A percentile compares a stretch with the other conserved stretches of the same genome.
Evolutionary conservation across 805 yeast species (phyloP).

Genomic region (Teunomyces cretensis): DNA sequence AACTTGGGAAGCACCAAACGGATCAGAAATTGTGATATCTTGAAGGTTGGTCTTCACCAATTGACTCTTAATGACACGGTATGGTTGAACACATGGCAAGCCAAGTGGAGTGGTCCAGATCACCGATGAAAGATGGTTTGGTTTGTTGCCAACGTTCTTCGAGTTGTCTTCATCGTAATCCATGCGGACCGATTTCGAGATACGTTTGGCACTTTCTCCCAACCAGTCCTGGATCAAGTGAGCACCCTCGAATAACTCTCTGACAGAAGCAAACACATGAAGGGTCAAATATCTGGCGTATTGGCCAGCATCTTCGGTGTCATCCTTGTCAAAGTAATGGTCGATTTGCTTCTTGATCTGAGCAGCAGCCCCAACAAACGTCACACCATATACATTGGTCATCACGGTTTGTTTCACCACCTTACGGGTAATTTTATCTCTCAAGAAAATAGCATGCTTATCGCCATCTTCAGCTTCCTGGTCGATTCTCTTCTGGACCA

Average conservation of each 20-base stretch:
- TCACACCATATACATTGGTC: conserved; percentile 98
- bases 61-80: conserved; percentile 64
- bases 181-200: conserved; percentile 72
- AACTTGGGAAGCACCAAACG: conserved; percentile 79
- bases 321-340: conserved; percentile 51
- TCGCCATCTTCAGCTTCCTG: conserved; percentile 54
- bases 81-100: conserved; percentile 96
- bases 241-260: conserved; percentile 87
- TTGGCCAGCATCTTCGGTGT: conserved; percentile 36
- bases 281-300: conserved; percentile 65
- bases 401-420: conserved; percentile 95
- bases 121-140: conserved; percentile 77
- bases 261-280: conserved; percentile 78
- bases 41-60: conserved; percentile 82
- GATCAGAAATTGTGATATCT: conserved; percentile 83
- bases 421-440: conserved; percentile 73
- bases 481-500: conserved; percentile 57
- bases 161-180: conserved; percentile 48
- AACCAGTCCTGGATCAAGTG: conserved; percentile 97
- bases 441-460: conserved; percentile 52
- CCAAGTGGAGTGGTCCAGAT: conserved; percentile 98
- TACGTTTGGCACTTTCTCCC: conserved; percentile 78
- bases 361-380: conserved; percentile 86
- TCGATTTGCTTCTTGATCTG: conserved; percentile 81
- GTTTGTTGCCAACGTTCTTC: conserved; percentile 34